Base-by-base conservation (phyloP, 306 rosid genomes). In the Oxytropis ochrocephala region DNA sequence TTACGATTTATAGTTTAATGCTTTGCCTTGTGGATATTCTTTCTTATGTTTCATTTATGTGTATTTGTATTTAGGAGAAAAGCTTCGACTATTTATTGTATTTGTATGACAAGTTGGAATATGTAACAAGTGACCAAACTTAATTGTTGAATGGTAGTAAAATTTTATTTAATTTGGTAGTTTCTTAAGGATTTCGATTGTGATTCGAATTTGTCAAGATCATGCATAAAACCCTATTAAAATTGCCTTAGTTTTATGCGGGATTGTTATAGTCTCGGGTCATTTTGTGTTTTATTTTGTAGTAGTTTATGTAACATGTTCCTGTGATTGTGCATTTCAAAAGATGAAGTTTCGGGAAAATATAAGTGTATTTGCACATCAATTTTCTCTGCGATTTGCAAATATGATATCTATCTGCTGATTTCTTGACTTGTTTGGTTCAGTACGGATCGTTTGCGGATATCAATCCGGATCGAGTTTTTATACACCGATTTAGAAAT, bases 331-430 rank as follows among this genome's bases (percentile, higher is more conserved):
- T 61, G 66, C 33, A 36, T 58, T 66, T 12, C n/a, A n/a, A n/a
- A 42, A 33, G 42, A 61, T 71, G 44, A 53, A 29, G 63, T 49
- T 77, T 73, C 51, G 55, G 12, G 60, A 71, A 16, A 58, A 58
- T 36, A 19, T 35, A 18, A 62, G 17, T 61, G 30, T 63, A 12
- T 70, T 56, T n/a, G n/a, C n/a, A n/a, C n/a, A n/a, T n/a, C n/a
- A n/a, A n/a, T n/a, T n/a, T n/a, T n/a, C n/a, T n/a, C n/a, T n/a
- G n/a, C n/a, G n/a, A n/a, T n/a, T n/a, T n/a, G n/a, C n/a, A n/a
- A n/a, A n/a, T n/a, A n/a, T n/a, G n/a, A n/a, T n/a, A n/a, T n/a
- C n/a, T n/a, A n/a, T n/a, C n/a, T n/a, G n/a, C n/a, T n/a, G n/a
- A n/a, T n/a, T n/a, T n/a, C n/a, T n/a, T n/a, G n/a, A n/a, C n/a